Evolutionary conservation across 768 basidiomycete genomes (phyloP).

Genomic region (Hypholoma sublateritium): DNA sequence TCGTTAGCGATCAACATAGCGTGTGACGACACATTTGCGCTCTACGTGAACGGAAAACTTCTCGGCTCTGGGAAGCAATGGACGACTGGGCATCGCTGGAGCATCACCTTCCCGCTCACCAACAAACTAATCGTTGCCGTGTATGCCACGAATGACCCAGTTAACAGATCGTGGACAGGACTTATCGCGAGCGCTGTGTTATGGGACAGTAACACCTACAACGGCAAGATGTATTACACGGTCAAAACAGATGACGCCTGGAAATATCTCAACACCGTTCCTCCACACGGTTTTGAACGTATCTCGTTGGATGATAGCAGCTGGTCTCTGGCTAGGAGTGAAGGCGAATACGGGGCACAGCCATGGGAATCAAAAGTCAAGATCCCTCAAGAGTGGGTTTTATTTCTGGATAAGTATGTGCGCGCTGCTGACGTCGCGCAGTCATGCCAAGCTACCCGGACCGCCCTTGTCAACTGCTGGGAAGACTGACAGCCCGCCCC

Average conservation of each 20-base stretch:
- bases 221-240: not conserved
- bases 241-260: slow-evolving; percentile 19
- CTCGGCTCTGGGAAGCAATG: slow-evolving; percentile 22
- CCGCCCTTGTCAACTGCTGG: too few relatives aligned
- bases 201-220: not conserved
- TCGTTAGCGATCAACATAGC: slow-evolving; percentile 24
- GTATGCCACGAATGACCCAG: slow-evolving; percentile 5
- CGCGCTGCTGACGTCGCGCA: too few relatives aligned
- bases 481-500: too few relatives aligned
- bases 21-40: slow-evolving; percentile 24
- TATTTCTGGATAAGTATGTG: too few relatives aligned
- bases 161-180: not conserved
- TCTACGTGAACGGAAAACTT: slow-evolving; percentile 28
- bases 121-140: slow-evolving; percentile 9
- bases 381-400: too few relatives aligned
- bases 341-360: not conserved
- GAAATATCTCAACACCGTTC: slow-evolving; percentile 17
- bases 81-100: slow-evolving; percentile 5
- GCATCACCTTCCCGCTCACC: slow-evolving; percentile 6
- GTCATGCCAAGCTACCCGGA: too few relatives aligned
- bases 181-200: slow-evolving; percentile 1
- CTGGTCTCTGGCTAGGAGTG: slow-evolving; percentile 10
- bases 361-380: not conserved
- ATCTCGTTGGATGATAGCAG: slow-evolving; percentile 19
- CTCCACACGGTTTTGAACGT: slow-evolving; percentile 10